Evolutionary conservation across 2,329 filamentous ascomycete species (phyloP).

Genomic region (Ceratocystiopsis sp.): DNA sequence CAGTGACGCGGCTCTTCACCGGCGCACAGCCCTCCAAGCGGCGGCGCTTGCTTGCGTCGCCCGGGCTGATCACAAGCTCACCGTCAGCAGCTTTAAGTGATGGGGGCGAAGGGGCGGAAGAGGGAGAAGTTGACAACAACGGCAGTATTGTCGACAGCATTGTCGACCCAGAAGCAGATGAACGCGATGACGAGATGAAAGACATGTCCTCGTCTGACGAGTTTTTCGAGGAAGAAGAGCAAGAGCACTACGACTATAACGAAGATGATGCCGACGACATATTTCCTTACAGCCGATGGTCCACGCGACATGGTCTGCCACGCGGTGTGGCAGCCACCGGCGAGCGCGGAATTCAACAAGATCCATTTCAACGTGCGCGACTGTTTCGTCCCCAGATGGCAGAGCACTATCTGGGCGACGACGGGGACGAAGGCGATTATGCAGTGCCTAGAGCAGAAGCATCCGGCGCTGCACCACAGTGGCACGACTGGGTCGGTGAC

Average conservation of each 20-base stretch:
- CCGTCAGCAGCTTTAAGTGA: not conserved
- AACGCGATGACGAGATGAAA: too few relatives aligned
- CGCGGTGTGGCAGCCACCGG: too few relatives aligned
- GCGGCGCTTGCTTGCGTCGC: slow-evolving; percentile 5
- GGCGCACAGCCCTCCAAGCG: slow-evolving; percentile 6
- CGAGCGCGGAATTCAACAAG: too few relatives aligned
- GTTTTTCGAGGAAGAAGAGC: not conserved
- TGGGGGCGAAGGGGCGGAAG: not conserved
- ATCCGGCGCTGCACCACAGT: too few relatives aligned
- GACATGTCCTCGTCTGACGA: not conserved
- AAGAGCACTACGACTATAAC: not conserved
- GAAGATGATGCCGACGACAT: not conserved
- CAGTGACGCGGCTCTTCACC: not conserved
- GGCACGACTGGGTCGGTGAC: too few relatives aligned
- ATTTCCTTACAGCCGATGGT: too few relatives aligned
- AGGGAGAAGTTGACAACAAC: not conserved
- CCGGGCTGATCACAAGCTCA: slow-evolving; percentile 1
- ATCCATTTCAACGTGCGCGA: too few relatives aligned
- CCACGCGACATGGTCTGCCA: too few relatives aligned
- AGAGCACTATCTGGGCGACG: too few relatives aligned
- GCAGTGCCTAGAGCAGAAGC: too few relatives aligned
- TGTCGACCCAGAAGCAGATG: not conserved
- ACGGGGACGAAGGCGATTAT: not conserved
- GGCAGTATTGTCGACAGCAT: not conserved
- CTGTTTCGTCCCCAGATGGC: too few relatives aligned